These are phyloP conservation scores for Gardenia jasminoides DNA, from an alignment of 257 asterid genomes.

Conservation along the genomic window DNA sequence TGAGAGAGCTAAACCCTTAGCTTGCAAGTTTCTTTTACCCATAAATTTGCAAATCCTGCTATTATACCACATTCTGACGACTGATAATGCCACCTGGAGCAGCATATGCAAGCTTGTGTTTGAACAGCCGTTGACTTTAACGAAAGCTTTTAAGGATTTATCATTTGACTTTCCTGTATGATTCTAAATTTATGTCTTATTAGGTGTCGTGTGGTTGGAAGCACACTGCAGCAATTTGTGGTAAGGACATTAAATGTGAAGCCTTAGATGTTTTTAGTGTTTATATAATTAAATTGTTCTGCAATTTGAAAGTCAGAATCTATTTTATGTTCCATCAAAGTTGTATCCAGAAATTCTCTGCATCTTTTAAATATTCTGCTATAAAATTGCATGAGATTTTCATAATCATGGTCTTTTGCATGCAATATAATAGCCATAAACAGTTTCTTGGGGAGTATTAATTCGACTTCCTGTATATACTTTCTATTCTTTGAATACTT, in stretches of 20 bases:
- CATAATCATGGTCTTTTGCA: neutral
- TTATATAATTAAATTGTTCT: neutral
- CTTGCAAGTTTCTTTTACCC: neutral
- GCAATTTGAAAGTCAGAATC: neutral
- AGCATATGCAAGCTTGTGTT: neutral
- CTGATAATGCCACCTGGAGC: neutral
- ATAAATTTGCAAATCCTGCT: neutral
- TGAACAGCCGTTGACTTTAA: neutral
- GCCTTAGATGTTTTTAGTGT: neutral
- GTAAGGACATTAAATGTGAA: conserved; percentile 38
- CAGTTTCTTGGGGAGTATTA: neutral
- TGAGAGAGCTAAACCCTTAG: neutral
- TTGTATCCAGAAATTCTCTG: neutral
- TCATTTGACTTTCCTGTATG: conserved; percentile 8
- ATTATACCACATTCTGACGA: neutral
- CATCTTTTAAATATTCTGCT: neutral
- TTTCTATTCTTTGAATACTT: neutral
- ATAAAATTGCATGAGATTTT: neutral
- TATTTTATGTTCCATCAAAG: neutral
- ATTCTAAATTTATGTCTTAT: conserved; percentile 14
- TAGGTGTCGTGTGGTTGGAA: conserved; percentile 99
- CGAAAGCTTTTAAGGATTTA: neutral
- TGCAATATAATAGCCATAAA: too few relatives aligned
- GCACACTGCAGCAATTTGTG: conserved; percentile 95
- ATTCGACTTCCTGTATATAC: neutral